These are phyloP conservation scores for Pseudonitzschia delicatissima DNA, from an alignment of 108 stramenopile genomes.

Conservation along the genomic window DNA sequence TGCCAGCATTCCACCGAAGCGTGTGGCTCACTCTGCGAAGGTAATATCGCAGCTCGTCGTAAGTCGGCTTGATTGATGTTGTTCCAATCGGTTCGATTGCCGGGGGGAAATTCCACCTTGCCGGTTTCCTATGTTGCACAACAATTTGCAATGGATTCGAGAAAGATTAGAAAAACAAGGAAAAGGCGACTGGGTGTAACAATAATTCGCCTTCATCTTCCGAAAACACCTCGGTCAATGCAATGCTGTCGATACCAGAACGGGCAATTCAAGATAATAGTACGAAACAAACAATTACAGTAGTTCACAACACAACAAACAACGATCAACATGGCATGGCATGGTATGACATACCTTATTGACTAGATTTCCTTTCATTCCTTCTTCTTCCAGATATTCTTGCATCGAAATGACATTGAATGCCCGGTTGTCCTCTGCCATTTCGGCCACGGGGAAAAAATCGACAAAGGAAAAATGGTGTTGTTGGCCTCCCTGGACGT, in stretches of 20 bases:
- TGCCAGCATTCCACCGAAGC: constrained; percentile 48
- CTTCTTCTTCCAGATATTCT: constrained; percentile 70
- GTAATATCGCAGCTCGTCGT: constrained; percentile 27
- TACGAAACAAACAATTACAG: no score
- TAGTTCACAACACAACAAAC: no score
- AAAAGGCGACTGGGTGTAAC: no score
- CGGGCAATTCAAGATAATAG: no score
- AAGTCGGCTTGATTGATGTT: constrained; percentile 34
- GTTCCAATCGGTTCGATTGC: constrained; percentile 73
- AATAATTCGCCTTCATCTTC: no score
- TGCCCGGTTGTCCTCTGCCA: constrained; percentile 52
- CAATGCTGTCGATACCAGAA: not conserved
- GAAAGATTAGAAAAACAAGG: no score
- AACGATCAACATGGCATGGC: no score
- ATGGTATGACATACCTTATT: constrained; percentile 21
- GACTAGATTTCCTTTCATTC: constrained; percentile 42
- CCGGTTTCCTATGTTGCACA: constrained; percentile 41
- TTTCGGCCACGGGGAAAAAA: constrained; percentile 58
- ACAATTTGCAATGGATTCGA: no score
- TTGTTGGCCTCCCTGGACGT: not conserved
- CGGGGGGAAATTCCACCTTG: constrained; percentile 59
- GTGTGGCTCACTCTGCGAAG: constrained; percentile 31
- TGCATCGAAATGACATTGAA: constrained; percentile 75
- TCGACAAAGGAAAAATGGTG: constrained; percentile 36
- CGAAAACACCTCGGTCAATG: no score